These are phyloP conservation scores for Chrysosporium queenslandicum DNA, from an alignment of 2,329 filamentous ascomycete genomes.

Conservation along the genomic window DNA sequence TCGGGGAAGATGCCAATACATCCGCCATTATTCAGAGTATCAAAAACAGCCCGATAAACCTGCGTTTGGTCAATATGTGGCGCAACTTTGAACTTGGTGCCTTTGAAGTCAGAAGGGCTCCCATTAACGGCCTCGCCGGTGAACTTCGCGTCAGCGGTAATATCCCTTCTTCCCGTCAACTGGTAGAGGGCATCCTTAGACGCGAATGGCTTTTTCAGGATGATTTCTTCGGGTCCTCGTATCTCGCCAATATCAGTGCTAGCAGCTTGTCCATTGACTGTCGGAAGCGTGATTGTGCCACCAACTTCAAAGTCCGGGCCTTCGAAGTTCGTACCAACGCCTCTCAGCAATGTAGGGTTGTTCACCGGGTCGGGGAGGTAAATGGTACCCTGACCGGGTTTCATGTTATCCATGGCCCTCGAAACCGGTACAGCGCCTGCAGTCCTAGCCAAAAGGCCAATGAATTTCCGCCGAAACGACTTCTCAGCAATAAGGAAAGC, in stretches of 20 bases:
- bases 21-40: slow-evolving; percentile 67
- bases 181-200: slow-evolving; percentile 64
- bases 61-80: slow-evolving; percentile 89
- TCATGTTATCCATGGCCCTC: slow-evolving; percentile 79
- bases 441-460: slow-evolving; percentile 74
- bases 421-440: slow-evolving; percentile 90
- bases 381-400: slow-evolving; percentile 64
- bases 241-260: slow-evolving; percentile 80
- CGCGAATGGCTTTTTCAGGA: slow-evolving; percentile 80
- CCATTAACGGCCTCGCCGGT: slow-evolving; percentile 45
- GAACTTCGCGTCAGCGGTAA: slow-evolving; percentile 57
- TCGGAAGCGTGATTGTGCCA: slow-evolving; percentile 78
- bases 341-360: slow-evolving; percentile 70
- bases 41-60: slow-evolving; percentile 89
- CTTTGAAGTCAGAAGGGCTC: slow-evolving; percentile 53
- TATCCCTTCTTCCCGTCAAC: slow-evolving; percentile 68
- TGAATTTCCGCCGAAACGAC: slow-evolving; percentile 79
- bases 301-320: slow-evolving; percentile 59
- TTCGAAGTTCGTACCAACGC: slow-evolving; percentile 74
- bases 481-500: slow-evolving; percentile 92
- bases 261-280: slow-evolving; percentile 66
- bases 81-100: slow-evolving; percentile 75
- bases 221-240: slow-evolving; percentile 65
- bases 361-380: slow-evolving; percentile 82
- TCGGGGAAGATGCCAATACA: slow-evolving; percentile 97